phyloP scores from a whole-genome alignment of 2,329 filamentous ascomycete species.

The Pseudogymnoascus sp. region DNA sequence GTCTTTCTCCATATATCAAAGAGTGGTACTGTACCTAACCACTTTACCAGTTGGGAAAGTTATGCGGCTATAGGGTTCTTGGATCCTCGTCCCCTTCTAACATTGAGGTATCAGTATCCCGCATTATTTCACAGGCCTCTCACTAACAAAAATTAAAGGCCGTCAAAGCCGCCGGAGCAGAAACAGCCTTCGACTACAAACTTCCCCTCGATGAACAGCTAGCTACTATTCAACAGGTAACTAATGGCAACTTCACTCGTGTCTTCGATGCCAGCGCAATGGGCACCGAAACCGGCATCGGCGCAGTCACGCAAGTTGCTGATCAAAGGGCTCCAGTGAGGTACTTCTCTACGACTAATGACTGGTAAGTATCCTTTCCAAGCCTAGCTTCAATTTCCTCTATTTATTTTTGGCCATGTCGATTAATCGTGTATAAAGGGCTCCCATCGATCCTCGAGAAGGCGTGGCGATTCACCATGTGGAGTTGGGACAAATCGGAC shows the following conservation, averaged over 20 bases:
- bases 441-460: conserved; percentile 16
- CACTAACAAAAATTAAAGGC: conserved; percentile 25
- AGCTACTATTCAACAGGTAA: conserved; percentile 29
- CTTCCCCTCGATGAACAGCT: conserved; percentile 29
- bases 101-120: neutral
- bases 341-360: conserved; percentile 32
- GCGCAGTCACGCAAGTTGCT: conserved; percentile 25
- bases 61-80: conserved; percentile 35
- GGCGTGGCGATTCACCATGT: conserved; percentile 20
- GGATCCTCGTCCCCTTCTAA: conserved; percentile 33
- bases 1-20: neutral
- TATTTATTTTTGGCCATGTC: neutral
- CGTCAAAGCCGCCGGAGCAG: conserved; percentile 28
- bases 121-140: too few relatives aligned
- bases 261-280: conserved; percentile 33
- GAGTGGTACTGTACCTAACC: neutral
- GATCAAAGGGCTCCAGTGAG: conserved; percentile 25
- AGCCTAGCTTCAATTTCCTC: neutral
- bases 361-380: conserved; percentile 27
- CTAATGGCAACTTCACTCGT: conserved; percentile 30
- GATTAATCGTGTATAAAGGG: conserved; percentile 15
- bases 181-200: conserved; percentile 32
- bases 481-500: conserved; percentile 21
- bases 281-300: conserved; percentile 28
- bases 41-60: conserved; percentile 28